These are phyloP conservation scores for Penicillium flavigenum DNA, from an alignment of 495 filamentous ascomycete species.

Conservation along the genomic window DNA sequence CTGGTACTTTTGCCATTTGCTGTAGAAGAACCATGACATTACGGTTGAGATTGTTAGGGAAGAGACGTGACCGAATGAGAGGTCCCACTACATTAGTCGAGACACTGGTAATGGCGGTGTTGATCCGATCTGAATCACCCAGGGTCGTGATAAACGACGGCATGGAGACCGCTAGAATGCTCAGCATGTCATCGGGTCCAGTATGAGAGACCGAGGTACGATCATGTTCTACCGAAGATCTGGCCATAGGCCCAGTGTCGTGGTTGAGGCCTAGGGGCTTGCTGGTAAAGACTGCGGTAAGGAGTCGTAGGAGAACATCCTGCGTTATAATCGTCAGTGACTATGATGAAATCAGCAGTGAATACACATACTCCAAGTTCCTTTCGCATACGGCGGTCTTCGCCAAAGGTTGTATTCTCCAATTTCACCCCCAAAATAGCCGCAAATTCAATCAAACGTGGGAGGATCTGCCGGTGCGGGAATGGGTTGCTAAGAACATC, in stretches of 20 bases:
- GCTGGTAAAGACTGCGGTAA: conserved; percentile 89
- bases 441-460: conserved; percentile 82
- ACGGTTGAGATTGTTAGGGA: conserved; percentile 80
- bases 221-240: conserved; percentile 48
- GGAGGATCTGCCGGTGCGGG: conserved; percentile 87
- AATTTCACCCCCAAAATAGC: conserved; percentile 89
- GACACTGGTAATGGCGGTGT: conserved; percentile 72
- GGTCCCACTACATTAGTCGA: conserved; percentile 82
- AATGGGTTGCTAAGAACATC: conserved; percentile 93
- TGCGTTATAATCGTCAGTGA: conserved; percentile 41
- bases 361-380: conserved; percentile 74
- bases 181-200: conserved; percentile 72
- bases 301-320: conserved; percentile 85
- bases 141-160: conserved; percentile 83
- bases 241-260: conserved; percentile 41
- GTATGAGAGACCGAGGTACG: conserved; percentile 38
- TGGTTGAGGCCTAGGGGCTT: conserved; percentile 64
- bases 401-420: conserved; percentile 96
- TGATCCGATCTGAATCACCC: conserved; percentile 79
- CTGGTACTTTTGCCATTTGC: conserved; percentile 71
- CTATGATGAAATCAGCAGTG: neutral
- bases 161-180: conserved; percentile 73
- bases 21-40: conserved; percentile 71
- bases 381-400: conserved; percentile 89
- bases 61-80: conserved; percentile 77